Evolutionary conservation across 441 rosid genomes (phyloP), one percentile per base, ranked within the genome.

Genomic region (Breynia disticha): DNA sequence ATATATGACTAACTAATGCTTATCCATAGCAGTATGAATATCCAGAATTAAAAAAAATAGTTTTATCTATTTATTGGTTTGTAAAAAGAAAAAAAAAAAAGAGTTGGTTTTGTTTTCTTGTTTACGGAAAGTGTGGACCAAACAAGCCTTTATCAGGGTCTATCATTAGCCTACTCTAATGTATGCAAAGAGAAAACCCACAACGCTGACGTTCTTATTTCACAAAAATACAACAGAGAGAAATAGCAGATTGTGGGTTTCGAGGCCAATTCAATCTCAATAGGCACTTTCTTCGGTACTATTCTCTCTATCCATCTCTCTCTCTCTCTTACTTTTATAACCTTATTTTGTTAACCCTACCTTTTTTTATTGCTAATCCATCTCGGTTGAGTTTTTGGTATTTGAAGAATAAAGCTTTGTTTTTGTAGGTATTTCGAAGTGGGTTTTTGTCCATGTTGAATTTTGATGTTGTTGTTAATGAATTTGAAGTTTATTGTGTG

Each of bases 91-190:
- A 24, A 3, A 52, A 54, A 45, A 37, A 19, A 7, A 11, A 37
- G 11, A 39, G 15, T 39, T 39, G 15, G 13, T 50, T 68, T 65
- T 74, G 73, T 78, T 59, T 39, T 50, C 46, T 56, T 51, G 67
- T 55, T 42, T 18, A 15, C 64, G 67, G 38, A 54, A 71, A 41
- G 61, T 56, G 76, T 72, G 65, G 74, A 78, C 86, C 93, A 72
- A 79, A 77, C 83, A 82, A 64, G 78, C 62, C 66, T 71, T 75
- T 76, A 63, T 80, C 81, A 54, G 5, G 49, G 59, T 37, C 71
- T 68, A 70, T 77, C 72, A n/a, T 46, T 49, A 20, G n/a, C 22
- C 48, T 11, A 52, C 15, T 16, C 24, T 5, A 16, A 57, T 35
- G 59, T 37, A 39, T 39, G 15, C 43, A 39, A 6, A 39, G 14